Conservation (phyloP, 2,329 filamentous ascomycete species). For the Davidsoniella virescens region DNA sequence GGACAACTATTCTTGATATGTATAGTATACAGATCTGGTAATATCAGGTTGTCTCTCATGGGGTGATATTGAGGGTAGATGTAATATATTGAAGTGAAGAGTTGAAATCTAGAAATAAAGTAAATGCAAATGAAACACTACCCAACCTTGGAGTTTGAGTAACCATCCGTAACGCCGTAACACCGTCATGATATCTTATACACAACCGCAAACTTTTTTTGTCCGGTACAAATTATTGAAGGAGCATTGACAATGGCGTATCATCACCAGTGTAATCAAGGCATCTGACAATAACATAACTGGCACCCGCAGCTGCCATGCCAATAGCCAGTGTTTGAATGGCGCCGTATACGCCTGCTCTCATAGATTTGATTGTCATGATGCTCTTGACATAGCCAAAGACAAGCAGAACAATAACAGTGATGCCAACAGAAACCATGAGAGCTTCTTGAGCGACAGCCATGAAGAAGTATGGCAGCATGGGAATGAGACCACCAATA, state of each 20-base stretch:
- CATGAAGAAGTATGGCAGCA: conserved; percentile 53
- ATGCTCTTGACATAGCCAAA: conserved; percentile 53
- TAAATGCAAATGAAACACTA: not conserved
- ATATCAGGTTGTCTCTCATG: too few relatives aligned
- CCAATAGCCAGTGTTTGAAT: conserved; percentile 50
- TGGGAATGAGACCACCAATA: conserved; percentile 52
- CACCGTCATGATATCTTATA: not conserved
- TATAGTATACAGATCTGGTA: too few relatives aligned
- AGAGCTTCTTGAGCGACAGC: conserved; percentile 31
- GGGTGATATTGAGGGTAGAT: too few relatives aligned
- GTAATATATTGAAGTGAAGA: too few relatives aligned
- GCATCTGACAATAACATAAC: conserved; percentile 44
- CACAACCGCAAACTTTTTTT: not conserved
- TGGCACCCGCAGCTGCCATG: conserved; percentile 47
- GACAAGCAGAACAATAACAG: conserved; percentile 40
- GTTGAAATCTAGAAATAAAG: not conserved
- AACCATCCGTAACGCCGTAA: not conserved
- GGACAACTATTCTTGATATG: not conserved
- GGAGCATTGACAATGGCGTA: not conserved
- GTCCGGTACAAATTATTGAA: not conserved
- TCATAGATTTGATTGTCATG: conserved; percentile 24
- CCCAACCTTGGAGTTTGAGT: not conserved
- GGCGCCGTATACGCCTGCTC: conserved; percentile 40
- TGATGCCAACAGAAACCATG: conserved; percentile 42
- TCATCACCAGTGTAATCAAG: conserved; percentile 25